Base-by-base conservation (phyloP, 345 rosid species). In the Schrenkiella parvula region DNA sequence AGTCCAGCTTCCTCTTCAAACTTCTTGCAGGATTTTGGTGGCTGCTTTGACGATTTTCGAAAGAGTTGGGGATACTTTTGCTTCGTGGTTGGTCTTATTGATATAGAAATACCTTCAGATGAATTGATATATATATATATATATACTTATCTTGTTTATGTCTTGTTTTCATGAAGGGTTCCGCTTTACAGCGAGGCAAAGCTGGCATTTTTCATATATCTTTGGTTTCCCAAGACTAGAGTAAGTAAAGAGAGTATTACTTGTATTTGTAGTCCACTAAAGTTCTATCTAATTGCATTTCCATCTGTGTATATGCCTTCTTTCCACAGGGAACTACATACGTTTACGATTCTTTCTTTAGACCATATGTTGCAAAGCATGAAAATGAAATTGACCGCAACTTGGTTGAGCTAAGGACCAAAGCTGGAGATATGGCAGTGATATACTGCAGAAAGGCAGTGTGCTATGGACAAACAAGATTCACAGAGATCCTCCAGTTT, bases 161-260 rank as follows among this genome's bases (percentile, higher is more conserved):
- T 70, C 57, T 51, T 81, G 70, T 41, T 76, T 60, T 64, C 64
- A 18, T 77, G 25, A 66, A 90, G 97, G 93, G 77, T 93, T 50
- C 96, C 95, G 1, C 69, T 90, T 82, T 89, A 90, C 66, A 72
- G 81, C 29, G 97, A 89, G 73, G 97, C 89, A 37, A 89, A 91
- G 69, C 73, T 93, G 80, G 95, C 92, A 34, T 81, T 89, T 48
- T 79, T 87, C 69, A 46, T 91, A 69, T 89, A 91, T 64, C 86
- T 93, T 38, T 87, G 97, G 96, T 83, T 84, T 64, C 89, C 88
- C 0, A 82, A 84, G 80, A 88, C 98, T 18, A 87, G 79, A 68
- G 96, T 90, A 81, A 38, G 85, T 48, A 26, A 51, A 44, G 53
- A 65, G 23, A 48, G 8, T 56, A 8, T 6, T 18, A 48, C 21